A percentile compares a stretch with the other conserved stretches of the same genome.
Evolutionary conservation across 306 rosid species (phyloP).

Genomic region (Gillenia trifoliata): DNA sequence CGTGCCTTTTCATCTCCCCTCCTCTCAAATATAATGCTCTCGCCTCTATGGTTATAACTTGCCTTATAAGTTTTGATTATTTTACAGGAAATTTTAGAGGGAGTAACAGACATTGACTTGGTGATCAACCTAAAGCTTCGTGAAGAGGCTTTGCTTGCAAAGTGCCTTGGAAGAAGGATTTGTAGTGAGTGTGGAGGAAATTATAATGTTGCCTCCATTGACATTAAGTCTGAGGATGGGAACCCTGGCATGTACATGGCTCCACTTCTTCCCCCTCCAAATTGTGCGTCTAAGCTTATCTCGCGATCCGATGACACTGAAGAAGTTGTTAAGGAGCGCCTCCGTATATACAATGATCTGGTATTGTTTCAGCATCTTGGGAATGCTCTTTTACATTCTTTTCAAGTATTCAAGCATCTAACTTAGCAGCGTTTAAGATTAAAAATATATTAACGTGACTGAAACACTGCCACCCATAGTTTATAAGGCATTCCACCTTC

Average conservation of each 20-base stretch:
- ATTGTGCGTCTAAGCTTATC: constrained; percentile 45
- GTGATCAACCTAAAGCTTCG: constrained; percentile 46
- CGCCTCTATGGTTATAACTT: not conserved
- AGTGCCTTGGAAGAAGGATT: constrained; percentile 47
- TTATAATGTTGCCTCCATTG: constrained; percentile 39
- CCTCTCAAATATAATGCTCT: not conserved
- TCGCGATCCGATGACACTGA: constrained; percentile 41
- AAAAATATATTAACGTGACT: not conserved
- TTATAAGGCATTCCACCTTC: not conserved
- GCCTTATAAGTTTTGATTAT: not conserved
- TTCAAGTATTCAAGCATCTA: not conserved
- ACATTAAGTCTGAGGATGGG: constrained; percentile 41
- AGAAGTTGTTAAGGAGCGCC: constrained; percentile 42
- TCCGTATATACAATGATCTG: constrained; percentile 39
- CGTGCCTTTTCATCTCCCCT: not conserved
- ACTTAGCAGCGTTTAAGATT: not conserved
- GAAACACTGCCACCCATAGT: not conserved
- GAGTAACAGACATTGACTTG: constrained; percentile 43
- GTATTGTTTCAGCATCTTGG: constrained; percentile 19
- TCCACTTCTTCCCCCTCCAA: constrained; percentile 46
- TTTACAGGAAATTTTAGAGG: constrained; percentile 48
- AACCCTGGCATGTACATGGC: constrained; percentile 43
- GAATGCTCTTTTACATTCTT: not conserved
- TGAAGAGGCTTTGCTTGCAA: constrained; percentile 48
- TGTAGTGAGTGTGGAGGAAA: constrained; percentile 48